Conservation (phyloP, 257 asterid genomes). For the Henckelia pumila region DNA sequence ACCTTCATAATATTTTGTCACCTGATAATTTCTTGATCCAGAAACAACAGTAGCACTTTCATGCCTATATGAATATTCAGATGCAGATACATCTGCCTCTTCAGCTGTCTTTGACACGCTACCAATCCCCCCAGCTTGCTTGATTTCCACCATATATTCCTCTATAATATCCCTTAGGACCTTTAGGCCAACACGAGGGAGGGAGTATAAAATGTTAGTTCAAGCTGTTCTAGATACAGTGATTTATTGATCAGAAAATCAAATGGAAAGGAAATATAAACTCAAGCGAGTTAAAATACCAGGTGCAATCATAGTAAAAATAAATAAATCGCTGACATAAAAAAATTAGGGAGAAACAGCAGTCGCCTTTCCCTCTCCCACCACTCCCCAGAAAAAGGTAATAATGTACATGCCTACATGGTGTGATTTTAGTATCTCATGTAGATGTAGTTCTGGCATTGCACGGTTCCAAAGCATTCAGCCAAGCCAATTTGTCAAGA, state of each 20-base stretch:
- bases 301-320: background rate
- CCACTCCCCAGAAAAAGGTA: background rate
- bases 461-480: background rate
- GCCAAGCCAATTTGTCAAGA: background rate
- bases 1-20: constrained; percentile 29
- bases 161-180: constrained; percentile 78
- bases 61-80: constrained; percentile 32
- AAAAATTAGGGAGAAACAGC: background rate
- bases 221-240: background rate
- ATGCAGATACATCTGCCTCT: constrained; percentile 31
- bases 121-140: constrained; percentile 46
- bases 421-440: background rate
- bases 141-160: constrained; percentile 79
- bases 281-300: background rate
- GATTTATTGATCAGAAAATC: background rate
- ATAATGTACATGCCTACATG: no score
- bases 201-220: constrained; percentile 6
- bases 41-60: constrained; percentile 29
- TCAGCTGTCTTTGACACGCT: constrained; percentile 37
- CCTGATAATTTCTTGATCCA: constrained; percentile 30
- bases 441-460: background rate
- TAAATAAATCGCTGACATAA: background rate
- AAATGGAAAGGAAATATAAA: background rate
- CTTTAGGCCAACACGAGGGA: constrained; percentile 34
- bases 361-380: background rate